Base-by-base conservation (phyloP, 495 filamentous ascomycete species). In the Hypoxylon fragiforme region DNA sequence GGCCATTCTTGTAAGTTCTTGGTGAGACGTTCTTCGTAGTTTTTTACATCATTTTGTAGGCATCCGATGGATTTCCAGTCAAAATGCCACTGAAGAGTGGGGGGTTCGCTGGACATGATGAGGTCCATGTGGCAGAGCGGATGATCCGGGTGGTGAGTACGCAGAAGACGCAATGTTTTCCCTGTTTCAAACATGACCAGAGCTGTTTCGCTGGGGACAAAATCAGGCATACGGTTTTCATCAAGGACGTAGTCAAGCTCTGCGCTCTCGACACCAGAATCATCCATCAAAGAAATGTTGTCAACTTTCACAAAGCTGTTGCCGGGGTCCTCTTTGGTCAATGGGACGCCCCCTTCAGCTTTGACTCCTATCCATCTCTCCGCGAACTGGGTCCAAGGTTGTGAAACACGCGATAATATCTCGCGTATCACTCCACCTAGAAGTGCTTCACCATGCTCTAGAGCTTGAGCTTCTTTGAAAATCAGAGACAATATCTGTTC, bases 351-450 rank as follows among this genome's bases (percentile, higher is more conserved):
- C 12, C 73, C 70, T 46, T 85, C 84, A 6, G 73, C 66, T 44
- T 74, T 80, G 7, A 94, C 74, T 0, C 91, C 91, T 49, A 92
- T 79, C 89, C 90, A 96, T 44, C 84, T 80, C 36, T 88, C 83
- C 1, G 88, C 72, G 41, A 86, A 81, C 13, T 83, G 79, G 30
- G 88, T 75, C 85, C 89, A 96, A 2, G 92, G 87, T 28, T 65
- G 60, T 7, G 83, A 83, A 0, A 88, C 80, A 12, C 82, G 78
- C 7, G 76, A 71, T 7, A 96, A 65, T 1, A 95, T 75, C 54
- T 89, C 81, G 20, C 84, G 73, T 32, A 90, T 69, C n/a, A 87
- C 71, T 15, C 77, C 75, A 28, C 80, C 79, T 28, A 94, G 63
- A 62, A 84, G 82, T 7, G 70, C 74, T 45, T 81, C 80, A 15